Base-by-base conservation (phyloP, 495 filamentous ascomycete genomes). In the Podospora pseudoanserina region DNA sequence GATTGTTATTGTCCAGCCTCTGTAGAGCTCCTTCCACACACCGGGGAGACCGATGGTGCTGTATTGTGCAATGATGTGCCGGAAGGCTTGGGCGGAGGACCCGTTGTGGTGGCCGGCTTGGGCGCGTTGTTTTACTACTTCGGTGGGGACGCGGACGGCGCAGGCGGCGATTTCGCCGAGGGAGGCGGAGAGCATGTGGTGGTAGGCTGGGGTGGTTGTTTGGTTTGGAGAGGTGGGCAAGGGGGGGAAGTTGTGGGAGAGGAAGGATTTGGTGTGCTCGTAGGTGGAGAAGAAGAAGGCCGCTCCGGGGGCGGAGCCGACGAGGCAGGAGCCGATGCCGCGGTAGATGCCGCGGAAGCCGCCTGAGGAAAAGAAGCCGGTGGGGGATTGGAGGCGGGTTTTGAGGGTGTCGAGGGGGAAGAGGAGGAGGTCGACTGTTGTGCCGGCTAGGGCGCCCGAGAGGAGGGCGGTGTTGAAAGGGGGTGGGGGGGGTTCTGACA, bases 241-340 rank as follows among this genome's bases (percentile, higher is more conserved):
- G 5, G 54, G 53, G 67, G 64, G 5, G 49, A 49, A 49, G 39
- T 49, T 11, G 39, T 5, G 9, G 9, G 39, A 49, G 39, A 92
- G 80, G 13, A 86, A 72, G 5, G 81, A 72, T 76, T 97, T 98
- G 56, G 90, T 82, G 63, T 86, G 81, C 76, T 99, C 95, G 81
- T 99, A 99, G 66, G 93, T 96, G 76, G 92, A 91, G 86, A 99
- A 99, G 86, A 99, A 99, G 70, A 97, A 92, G 56, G 95, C 94
- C 5, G 95, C 95, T n/a, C 93, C 93, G 5, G 95, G 95, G 0
- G 96, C 96, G 49, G 93, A 97, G n/a, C 95, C 95, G 72, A 97
- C 87, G 34, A 93, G 76, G 4, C 89, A 89, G 54, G 82, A 85
- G 34, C 89, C 89, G 16, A 92, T 82, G 73, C 91, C 89, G 56